Conservation (phyloP, 2,329 filamentous ascomycete species). For the Cercospora sp. region DNA sequence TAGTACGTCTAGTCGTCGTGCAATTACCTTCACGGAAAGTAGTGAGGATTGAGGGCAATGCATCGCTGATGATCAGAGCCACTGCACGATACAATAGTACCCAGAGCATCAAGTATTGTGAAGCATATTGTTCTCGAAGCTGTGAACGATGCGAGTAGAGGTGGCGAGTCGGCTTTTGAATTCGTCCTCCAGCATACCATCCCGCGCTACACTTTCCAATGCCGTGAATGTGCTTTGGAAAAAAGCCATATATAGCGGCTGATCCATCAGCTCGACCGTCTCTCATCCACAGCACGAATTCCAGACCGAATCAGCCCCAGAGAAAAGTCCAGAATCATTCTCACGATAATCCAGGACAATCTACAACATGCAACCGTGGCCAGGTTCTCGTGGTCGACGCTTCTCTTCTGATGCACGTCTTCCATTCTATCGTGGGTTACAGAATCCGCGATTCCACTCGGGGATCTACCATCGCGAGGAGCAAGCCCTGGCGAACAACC, state of each 20-base stretch:
- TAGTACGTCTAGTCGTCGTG: neutral
- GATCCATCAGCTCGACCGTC: neutral
- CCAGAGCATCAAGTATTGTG: neutral
- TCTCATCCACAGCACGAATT: neutral
- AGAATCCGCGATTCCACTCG: neutral
- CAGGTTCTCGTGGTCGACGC: neutral
- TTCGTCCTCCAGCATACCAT: neutral
- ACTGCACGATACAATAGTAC: neutral
- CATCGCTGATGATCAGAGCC: neutral
- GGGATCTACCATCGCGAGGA: constrained; percentile 5
- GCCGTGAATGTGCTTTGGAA: neutral
- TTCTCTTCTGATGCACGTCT: neutral
- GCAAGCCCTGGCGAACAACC: neutral
- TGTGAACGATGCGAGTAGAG: neutral
- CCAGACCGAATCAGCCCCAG: neutral
- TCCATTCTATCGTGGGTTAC: neutral
- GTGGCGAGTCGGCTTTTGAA: neutral
- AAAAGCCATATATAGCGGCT: neutral
- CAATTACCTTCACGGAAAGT: neutral
- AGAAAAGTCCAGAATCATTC: neutral
- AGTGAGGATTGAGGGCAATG: neutral
- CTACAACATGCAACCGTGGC: neutral
- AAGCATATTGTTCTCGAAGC: neutral
- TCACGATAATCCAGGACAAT: neutral
- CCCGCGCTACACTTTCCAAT: neutral